Evolutionary conservation across 345 rosid genomes (phyloP).

Genomic region (Microcos paniculata): DNA sequence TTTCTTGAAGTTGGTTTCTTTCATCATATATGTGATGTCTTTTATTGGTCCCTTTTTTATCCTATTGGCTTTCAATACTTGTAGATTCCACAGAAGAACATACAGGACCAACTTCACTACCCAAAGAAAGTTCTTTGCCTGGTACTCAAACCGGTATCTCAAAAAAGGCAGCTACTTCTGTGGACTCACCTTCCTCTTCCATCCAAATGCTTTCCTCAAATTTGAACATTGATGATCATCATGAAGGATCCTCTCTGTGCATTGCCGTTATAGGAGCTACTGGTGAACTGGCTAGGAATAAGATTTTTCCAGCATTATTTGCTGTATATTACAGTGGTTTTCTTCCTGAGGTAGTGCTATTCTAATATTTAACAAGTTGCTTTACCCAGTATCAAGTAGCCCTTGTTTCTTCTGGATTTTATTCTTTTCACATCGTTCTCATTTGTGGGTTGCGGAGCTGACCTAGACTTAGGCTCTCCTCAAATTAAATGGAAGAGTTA

Average conservation of each 20-base stretch:
- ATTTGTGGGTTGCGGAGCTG: background rate
- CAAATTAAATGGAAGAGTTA: background rate
- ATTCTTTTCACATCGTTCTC: background rate
- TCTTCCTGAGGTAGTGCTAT: conserved; percentile 63
- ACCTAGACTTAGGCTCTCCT: background rate
- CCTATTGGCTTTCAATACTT: background rate
- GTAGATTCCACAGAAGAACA: conserved; percentile 4
- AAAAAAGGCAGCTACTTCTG: background rate
- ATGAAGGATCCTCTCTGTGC: conserved; percentile 52
- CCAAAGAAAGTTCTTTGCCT: background rate
- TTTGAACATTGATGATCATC: conserved; percentile 25
- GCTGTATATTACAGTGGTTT: conserved; percentile 76
- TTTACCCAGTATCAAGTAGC: background rate
- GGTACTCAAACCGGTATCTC: background rate
- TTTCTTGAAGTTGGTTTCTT: conserved; percentile 4
- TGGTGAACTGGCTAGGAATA: conserved; percentile 65
- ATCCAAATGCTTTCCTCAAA: conserved; percentile 26
- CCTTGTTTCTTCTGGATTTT: background rate
- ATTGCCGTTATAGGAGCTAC: conserved; percentile 81
- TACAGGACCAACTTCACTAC: background rate
- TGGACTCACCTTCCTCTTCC: conserved; percentile 1
- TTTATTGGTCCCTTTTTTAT: background rate
- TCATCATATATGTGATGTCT: background rate
- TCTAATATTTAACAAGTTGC: background rate
- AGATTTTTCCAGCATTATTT: conserved; percentile 72